Base-by-base conservation (phyloP, 768 basidiomycete genomes). In the Tricholoma hemisulphureum region DNA sequence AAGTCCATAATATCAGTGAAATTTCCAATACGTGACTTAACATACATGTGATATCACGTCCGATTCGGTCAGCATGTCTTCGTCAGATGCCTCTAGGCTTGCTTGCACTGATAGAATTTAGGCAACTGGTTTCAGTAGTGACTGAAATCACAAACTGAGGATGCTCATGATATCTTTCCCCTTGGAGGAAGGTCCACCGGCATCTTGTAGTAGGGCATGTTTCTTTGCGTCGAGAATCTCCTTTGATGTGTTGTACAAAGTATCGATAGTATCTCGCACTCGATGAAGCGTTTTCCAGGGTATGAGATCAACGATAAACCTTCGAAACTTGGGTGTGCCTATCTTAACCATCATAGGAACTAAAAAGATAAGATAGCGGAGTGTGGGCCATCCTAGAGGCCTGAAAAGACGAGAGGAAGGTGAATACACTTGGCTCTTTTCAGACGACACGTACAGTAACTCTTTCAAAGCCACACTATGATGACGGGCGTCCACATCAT, bases 221-320 rank as follows among this genome's bases (percentile, higher is more conserved):
- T 72, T 75, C 67, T 77, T 78, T 21, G 61, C 59, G 14, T 71
- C 63, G 18, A 74, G 73, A 20, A 78, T 73, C 9, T 67, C 49
- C 4, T 59, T 61, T 2, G 74, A 73, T 0, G 69, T 71, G 9
- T 63, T 57, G 35, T 75, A 58, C 66, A 78, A 67, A 20, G 64
- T 59, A 35, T 78, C 77, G 7, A 73, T 61, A 24, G 76, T 70
- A 23, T 66, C 39, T 18, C 68, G 61, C 20, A 72, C 55, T 21
- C 62, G 59, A 9, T 65, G 72, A 16, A 76, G 53, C 10, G 57
- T 57, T 41, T 64, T 56, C 60, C 61, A 69, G 0, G 74, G 75
- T 10, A 72, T 29, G 14, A 61, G 58, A 20, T 72, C 66, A 7
- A 75, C 64, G 0, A 77, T 21, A 53, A 65, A 70, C 23, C 71